phyloP scores from a whole-genome alignment of 306 rosid genomes.

The Myrica gale region DNA sequence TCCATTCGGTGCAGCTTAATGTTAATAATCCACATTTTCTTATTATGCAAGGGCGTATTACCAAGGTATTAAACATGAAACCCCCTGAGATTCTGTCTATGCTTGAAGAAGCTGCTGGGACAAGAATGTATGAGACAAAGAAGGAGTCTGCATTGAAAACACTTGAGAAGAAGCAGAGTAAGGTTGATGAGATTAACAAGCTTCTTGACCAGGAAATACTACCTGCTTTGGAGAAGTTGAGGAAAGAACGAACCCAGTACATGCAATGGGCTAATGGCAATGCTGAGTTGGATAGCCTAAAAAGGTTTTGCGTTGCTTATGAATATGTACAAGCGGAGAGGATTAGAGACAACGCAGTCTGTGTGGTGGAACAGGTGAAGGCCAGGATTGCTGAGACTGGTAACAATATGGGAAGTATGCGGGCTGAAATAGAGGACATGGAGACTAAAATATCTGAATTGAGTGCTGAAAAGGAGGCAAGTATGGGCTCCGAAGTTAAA shows the following conservation, averaged over 20 bases:
- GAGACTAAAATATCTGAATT: constrained; percentile 60
- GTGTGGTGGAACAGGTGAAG: constrained; percentile 75
- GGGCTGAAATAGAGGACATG: constrained; percentile 66
- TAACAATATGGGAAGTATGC: constrained; percentile 37
- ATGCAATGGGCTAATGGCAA: constrained; percentile 99
- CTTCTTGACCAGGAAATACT: constrained; percentile 96
- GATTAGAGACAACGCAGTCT: constrained; percentile 64
- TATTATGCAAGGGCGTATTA: constrained; percentile 98
- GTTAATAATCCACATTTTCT: constrained; percentile 97
- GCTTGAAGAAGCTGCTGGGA: constrained; percentile 99
- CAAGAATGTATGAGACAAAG: constrained; percentile 97
- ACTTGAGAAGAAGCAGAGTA: constrained; percentile 95
- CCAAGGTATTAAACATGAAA: constrained; percentile 97
- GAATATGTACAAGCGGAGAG: constrained; percentile 80
- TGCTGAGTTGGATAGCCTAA: constrained; percentile 86
- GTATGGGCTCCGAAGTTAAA: constrained; percentile 92
- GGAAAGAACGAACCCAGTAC: constrained; percentile 88
- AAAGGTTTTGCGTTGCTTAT: constrained; percentile 80
- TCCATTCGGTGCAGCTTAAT: constrained; percentile 96
- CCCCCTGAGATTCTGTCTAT: constrained; percentile 92
- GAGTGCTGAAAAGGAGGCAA: constrained; percentile 81
- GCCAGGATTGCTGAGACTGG: constrained; percentile 65
- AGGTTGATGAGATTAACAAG: constrained; percentile 93
- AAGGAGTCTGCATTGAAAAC: constrained; percentile 97
- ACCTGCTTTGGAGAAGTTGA: constrained; percentile 93